Evolutionary conservation across 345 rosid genomes (phyloP), one percentile per base, ranked within the genome.

Genomic region (Microcos paniculata): DNA sequence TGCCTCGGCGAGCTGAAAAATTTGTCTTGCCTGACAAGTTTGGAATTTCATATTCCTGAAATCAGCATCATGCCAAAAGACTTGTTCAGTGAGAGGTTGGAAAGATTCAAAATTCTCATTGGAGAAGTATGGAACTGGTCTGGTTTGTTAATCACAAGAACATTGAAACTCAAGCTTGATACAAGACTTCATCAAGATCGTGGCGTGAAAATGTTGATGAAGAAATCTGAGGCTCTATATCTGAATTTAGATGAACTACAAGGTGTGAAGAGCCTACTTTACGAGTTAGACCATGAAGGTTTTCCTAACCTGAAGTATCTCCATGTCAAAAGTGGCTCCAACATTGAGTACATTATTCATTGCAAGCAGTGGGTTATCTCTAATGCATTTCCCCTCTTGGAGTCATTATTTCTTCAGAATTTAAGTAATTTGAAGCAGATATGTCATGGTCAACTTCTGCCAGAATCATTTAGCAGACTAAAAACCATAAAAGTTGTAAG

Each of bases 251-350:
- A 8, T 21, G 11, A 8, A 53, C 24, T 53, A 18, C 0, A 53
- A 53, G 58, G 58, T 53, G 58, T 19, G 5, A 53, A 21, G 9
- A 53, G 24, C 24, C 21, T 19, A 6, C 58, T 53, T 53, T 53
- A 53, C 24, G 58, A 53, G 58, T 53, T 53, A 53, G 58, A 53
- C 24, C n/a, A 21, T 21, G 59, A 74, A 59, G 72, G 80, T 8
- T 84, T 81, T 52, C 72, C 24, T 1, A 30, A 70, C 15, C 24
- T 81, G 42, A 74, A 78, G 49, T 56, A 70, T 56, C 69, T 81
- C n/a, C 63, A n/a, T 0, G 12, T 77, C 3, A 40, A 55, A 35
- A 62, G n/a, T 4, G 69, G 51, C 42, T 46, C 76, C 5, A 7
- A 49, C 0, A 3, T 78, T 63, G 12, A 18, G 0, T 78, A 31